Base-by-base conservation (phyloP, 768 basidiomycete species). In the Pleurotus giganteus region DNA sequence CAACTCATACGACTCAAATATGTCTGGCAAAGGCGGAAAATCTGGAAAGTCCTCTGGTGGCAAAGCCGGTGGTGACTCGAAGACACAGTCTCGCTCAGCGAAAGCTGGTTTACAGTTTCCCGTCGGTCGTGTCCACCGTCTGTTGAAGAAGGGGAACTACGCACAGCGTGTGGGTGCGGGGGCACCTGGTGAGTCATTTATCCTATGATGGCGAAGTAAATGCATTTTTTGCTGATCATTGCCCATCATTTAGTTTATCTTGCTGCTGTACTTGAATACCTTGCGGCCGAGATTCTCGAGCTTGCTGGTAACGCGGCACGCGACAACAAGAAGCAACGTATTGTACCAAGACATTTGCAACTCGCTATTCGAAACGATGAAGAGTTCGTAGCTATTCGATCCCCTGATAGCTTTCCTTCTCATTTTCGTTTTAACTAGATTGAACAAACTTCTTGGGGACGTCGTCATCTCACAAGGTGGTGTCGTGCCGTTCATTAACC, bases 291-390 rank as follows among this genome's bases (percentile, higher is more conserved):
- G 71, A 94, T 95, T 69, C 86, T 95, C 60, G 93, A 95, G 70
- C 80, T 95, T 32, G 93, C 93, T 58, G 93, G 93, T 36, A 89
- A 90, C 62, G 89, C 90, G 13, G 90, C 86, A 26, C 82, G 86
- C 57, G 86, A 85, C 70, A 88, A 88, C 78, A 87, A 91, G 81
- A 90, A 94, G 78, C 87, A 90, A 62, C 92, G 94, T 87, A 94
- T 95, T 63, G 90, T 94, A 21, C 94, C 93, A 53, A 86, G 94
- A 65, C 94, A 95, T 73, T 71, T 95, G 46, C 94, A 95, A 66
- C 84, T 95, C 53, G 93, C 94, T 60, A 92, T 95, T 71, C 83
- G 93, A 61, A 92, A 94, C 70, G 91, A 92, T 57, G 91, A 94
- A 69, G 91, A 89, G 86, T 87, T 58, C 39, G 76, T 31, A 8